Conservation (phyloP, 2,329 filamentous ascomycete species). For the Aspergillus calidoustus region DNA sequence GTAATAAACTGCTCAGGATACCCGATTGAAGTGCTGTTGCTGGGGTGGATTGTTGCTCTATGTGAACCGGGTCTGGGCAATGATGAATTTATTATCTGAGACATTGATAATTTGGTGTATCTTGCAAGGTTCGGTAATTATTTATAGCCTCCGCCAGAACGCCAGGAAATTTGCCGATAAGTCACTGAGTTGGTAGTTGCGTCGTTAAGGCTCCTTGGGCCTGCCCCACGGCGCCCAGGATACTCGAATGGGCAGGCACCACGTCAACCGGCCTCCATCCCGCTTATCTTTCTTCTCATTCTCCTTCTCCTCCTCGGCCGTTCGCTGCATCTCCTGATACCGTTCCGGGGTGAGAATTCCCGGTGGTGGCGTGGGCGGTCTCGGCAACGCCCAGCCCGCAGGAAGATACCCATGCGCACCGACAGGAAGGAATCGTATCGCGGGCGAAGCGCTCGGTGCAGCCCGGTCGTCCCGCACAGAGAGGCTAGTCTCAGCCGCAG, state of each 20-base stretch:
- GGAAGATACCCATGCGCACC: slow-evolving; percentile 19
- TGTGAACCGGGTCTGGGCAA: slow-evolving; percentile 16
- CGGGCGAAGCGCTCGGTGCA: neutral
- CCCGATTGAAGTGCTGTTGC: slow-evolving; percentile 21
- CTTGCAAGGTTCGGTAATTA: neutral
- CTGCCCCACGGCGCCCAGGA: slow-evolving; percentile 17
- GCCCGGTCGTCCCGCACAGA: neutral
- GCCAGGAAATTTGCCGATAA: neutral
- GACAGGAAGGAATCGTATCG: slow-evolving; percentile 12
- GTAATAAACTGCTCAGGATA: slow-evolving; percentile 35
- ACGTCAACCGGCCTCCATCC: neutral
- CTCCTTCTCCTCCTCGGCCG: neutral
- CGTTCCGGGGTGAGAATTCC: slow-evolving; percentile 21
- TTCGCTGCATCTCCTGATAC: slow-evolving; percentile 18
- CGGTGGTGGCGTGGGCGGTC: slow-evolving; percentile 18
- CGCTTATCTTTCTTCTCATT: neutral
- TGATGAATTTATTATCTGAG: slow-evolving; percentile 10
- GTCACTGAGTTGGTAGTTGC: neutral
- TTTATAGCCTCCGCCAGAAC: neutral
- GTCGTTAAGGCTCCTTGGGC: neutral
- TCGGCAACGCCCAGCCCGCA: slow-evolving; percentile 6
- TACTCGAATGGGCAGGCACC: slow-evolving; percentile 13
- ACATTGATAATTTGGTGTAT: neutral
- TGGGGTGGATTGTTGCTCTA: slow-evolving; percentile 14
- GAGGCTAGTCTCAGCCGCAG: neutral